These are phyloP conservation scores for Cladosporium sp. DNA, from an alignment of 2,329 filamentous ascomycete species.

Conservation along the genomic window DNA sequence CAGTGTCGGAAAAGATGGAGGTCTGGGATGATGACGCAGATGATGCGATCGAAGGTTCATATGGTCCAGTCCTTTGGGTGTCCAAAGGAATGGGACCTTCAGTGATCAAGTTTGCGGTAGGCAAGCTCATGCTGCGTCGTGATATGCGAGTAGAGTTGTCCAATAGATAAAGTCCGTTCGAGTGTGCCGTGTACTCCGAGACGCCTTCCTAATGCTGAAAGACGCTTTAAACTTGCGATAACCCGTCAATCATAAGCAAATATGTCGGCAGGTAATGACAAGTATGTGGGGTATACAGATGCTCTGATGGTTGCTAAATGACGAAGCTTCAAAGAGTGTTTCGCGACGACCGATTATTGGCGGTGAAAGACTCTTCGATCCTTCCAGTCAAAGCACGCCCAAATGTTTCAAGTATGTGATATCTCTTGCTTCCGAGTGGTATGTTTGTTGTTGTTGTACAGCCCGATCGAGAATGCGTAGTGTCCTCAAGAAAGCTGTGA, in stretches of 20 bases:
- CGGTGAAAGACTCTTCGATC: not conserved
- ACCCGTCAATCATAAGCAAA: constrained; percentile 14
- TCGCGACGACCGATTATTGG: not conserved
- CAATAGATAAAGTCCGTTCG: constrained; percentile 25
- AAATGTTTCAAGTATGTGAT: constrained; percentile 12
- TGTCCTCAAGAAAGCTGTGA: constrained; percentile 9
- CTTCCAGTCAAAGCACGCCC: constrained; percentile 10
- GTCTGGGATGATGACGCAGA: constrained; percentile 72
- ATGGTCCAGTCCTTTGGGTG: constrained; percentile 45
- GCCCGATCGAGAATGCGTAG: constrained; percentile 1
- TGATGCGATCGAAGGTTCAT: constrained; percentile 67
- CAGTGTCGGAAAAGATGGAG: constrained; percentile 69
- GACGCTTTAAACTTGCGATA: constrained; percentile 19
- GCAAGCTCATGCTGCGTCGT: constrained; percentile 26
- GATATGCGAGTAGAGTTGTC: constrained; percentile 21
- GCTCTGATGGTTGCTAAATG: not conserved
- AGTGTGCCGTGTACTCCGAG: constrained; percentile 18
- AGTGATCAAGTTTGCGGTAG: constrained; percentile 16
- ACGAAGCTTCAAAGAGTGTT: constrained; percentile 1
- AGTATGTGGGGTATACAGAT: constrained; percentile 5
- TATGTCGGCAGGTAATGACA: constrained; percentile 14
- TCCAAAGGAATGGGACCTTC: constrained; percentile 32
- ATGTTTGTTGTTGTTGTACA: constrained; percentile 5
- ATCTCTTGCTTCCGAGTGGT: constrained; percentile 11
- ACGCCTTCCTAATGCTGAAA: constrained; percentile 30